Percentiles rank a stretch among this genome's conserved stretches.
These are phyloP conservation scores for Moniliella sp. DNA, from an alignment of 1,284 basidiomycete species.

Conservation along the genomic window DNA sequence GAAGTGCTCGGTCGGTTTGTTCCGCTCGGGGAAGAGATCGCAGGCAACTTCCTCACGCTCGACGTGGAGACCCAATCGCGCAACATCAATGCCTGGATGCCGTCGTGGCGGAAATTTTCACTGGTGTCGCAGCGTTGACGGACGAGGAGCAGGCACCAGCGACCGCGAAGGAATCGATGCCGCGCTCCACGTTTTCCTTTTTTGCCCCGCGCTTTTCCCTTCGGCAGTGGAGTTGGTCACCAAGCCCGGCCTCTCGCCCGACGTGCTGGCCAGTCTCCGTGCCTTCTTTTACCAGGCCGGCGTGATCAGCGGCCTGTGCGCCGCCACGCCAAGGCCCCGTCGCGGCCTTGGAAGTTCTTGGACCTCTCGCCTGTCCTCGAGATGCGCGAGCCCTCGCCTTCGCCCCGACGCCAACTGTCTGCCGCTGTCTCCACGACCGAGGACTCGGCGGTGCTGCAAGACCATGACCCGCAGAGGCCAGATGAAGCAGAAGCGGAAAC, in stretches of 20 bases:
- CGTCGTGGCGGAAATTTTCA: conserved; percentile 82
- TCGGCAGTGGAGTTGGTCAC: conserved; percentile 23
- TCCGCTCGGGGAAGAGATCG: conserved; percentile 75
- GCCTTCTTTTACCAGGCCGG: conserved; percentile 16
- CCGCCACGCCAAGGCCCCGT: too few relatives aligned
- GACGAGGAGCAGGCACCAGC: conserved; percentile 41
- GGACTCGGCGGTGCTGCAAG: too few relatives aligned
- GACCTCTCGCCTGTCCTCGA: too few relatives aligned
- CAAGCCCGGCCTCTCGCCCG: conserved; percentile 11
- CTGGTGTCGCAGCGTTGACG: conserved; percentile 70
- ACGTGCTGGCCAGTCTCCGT: conserved; percentile 10
- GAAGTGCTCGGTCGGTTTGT: conserved; percentile 72
- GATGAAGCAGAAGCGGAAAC: too few relatives aligned
- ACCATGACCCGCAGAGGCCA: too few relatives aligned
- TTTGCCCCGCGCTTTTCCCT: conserved; percentile 20
- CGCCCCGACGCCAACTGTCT: too few relatives aligned
- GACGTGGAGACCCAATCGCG: conserved; percentile 76
- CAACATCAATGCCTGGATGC: conserved; percentile 91
- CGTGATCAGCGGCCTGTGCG: conserved; percentile 10
- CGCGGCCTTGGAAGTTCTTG: too few relatives aligned
- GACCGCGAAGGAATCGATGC: conserved; percentile 1
- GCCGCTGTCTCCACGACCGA: too few relatives aligned
- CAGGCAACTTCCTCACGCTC: conserved; percentile 72
- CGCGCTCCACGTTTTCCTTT: conserved; percentile 6
- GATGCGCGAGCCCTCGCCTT: too few relatives aligned